Percentiles rank a stretch among this genome's conserved stretches.
These are phyloP conservation scores for Ehretia macrophylla DNA, from an alignment of 257 asterid species.

Conservation along the genomic window DNA sequence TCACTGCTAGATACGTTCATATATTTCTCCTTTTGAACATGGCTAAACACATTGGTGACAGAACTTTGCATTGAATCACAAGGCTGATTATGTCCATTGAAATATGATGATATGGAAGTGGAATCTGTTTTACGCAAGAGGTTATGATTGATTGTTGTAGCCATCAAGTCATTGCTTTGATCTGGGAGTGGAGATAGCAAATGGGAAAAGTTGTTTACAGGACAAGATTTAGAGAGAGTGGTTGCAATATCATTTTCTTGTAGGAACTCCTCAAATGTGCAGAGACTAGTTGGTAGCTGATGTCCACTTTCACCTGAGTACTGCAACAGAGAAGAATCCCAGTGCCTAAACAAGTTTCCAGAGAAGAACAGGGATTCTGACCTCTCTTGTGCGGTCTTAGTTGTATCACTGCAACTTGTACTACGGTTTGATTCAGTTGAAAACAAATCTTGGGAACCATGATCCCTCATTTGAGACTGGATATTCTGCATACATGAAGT, in stretches of 20 bases:
- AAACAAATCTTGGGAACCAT: too few relatives aligned
- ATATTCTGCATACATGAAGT: too few relatives aligned
- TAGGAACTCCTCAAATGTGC: constrained; percentile 38
- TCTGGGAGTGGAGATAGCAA: constrained; percentile 28
- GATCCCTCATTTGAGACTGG: too few relatives aligned
- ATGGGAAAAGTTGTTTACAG: constrained; percentile 22
- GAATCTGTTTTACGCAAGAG: too few relatives aligned
- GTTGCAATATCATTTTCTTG: constrained; percentile 19
- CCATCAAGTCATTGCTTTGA: too few relatives aligned
- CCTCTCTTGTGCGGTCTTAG: too few relatives aligned
- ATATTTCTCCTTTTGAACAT: constrained; percentile 17
- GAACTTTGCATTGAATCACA: constrained; percentile 55
- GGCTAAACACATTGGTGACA: constrained; percentile 36
- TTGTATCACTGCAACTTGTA: too few relatives aligned
- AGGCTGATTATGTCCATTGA: constrained; percentile 12
- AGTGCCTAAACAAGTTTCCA: constrained; percentile 12
- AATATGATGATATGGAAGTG: constrained; percentile 2
- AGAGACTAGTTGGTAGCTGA: constrained; percentile 19
- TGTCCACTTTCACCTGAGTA: neutral
- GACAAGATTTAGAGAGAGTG: neutral
- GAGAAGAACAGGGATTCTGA: neutral
- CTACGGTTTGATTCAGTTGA: too few relatives aligned
- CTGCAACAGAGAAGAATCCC: neutral
- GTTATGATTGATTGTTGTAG: too few relatives aligned
- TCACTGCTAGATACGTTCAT: constrained; percentile 14